Evolutionary conservation across 1,139 yeast species (phyloP).

Genomic region (Arxiozyma bovina): DNA sequence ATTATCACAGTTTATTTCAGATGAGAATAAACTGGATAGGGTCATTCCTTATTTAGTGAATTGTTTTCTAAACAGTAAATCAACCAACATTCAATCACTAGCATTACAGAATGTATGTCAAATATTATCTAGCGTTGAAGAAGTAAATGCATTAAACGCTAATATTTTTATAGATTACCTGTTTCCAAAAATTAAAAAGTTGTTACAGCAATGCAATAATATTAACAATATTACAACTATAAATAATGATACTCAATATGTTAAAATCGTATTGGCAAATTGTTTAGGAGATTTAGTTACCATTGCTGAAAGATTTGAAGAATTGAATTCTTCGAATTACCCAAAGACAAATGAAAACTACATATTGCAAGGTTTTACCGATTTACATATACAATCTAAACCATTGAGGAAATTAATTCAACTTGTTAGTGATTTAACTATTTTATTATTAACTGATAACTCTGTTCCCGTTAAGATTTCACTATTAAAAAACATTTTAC

Average conservation of each 20-base stretch:
- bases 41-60: constrained; percentile 69
- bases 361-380: constrained; percentile 7
- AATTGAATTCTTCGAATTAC: constrained; percentile 39
- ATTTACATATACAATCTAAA: constrained; percentile 13
- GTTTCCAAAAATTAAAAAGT: constrained; percentile 53
- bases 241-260: constrained; percentile 36
- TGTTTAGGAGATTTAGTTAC: constrained; percentile 64
- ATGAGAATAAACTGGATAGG: constrained; percentile 78
- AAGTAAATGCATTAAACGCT: constrained; percentile 66
- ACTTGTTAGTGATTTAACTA: constrained; percentile 57
- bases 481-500: constrained; percentile 56
- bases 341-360: neutral
- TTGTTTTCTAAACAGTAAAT: constrained; percentile 41
- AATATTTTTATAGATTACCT: constrained; percentile 73
- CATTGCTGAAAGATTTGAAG: constrained; percentile 55
- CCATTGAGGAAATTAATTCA: constrained; percentile 21
- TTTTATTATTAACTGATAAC: constrained; percentile 59
- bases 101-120: constrained; percentile 55
- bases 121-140: constrained; percentile 54
- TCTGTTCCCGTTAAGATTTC: constrained; percentile 61
- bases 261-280: constrained; percentile 60
- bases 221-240: neutral
- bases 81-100: constrained; percentile 50
- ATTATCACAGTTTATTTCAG: constrained; percentile 66
- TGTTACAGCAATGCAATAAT: constrained; percentile 31